Percentiles rank a stretch among this genome's conserved stretches.
Evolutionary conservation across 352 stramenopile genomes (phyloP).

Genomic region (Bremia lactucae): DNA sequence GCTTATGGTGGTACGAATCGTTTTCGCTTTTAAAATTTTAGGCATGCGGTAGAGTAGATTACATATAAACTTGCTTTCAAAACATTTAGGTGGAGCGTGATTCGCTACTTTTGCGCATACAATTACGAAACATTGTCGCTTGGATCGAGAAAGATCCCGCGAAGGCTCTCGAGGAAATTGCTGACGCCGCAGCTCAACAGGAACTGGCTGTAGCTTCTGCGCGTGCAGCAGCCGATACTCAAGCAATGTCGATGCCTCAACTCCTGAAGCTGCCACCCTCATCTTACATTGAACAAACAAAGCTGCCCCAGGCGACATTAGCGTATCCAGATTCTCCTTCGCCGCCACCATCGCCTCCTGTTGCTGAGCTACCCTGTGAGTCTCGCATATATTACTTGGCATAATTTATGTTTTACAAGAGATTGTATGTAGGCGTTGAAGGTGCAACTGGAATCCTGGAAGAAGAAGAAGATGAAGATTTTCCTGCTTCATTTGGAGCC

Average conservation of each 20-base stretch:
- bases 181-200: slow-evolving; percentile 22
- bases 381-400: too few relatives aligned
- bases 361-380: slow-evolving; percentile 1
- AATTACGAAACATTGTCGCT: slow-evolving; percentile 56
- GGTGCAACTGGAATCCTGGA: slow-evolving; percentile 10
- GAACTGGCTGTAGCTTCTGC: slow-evolving; percentile 12
- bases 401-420: too few relatives aligned
- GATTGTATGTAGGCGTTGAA: slow-evolving; percentile 6
- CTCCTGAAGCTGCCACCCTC: slow-evolving; percentile 10
- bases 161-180: slow-evolving; percentile 30
- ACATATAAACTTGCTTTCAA: too few relatives aligned
- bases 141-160: slow-evolving; percentile 60
- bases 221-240: slow-evolving; percentile 3
- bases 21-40: too few relatives aligned
- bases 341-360: slow-evolving; percentile 22
- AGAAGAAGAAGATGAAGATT: slow-evolving; percentile 68
- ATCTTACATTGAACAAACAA: slow-evolving; percentile 1
- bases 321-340: slow-evolving; percentile 25
- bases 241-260: slow-evolving; percentile 8
- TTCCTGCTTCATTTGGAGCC: slow-evolving; percentile 38
- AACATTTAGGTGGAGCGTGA: slow-evolving; percentile 56
- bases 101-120: slow-evolving; percentile 48
- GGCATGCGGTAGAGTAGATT: too few relatives aligned
- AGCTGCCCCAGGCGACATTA: slow-evolving; percentile 4
- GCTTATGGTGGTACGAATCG: slow-evolving; percentile 33